A percentile compares a stretch with the other conserved stretches of the same genome.
Evolutionary conservation across 768 basidiomycete species (phyloP).

Genomic region (Termitomyces sp.): DNA sequence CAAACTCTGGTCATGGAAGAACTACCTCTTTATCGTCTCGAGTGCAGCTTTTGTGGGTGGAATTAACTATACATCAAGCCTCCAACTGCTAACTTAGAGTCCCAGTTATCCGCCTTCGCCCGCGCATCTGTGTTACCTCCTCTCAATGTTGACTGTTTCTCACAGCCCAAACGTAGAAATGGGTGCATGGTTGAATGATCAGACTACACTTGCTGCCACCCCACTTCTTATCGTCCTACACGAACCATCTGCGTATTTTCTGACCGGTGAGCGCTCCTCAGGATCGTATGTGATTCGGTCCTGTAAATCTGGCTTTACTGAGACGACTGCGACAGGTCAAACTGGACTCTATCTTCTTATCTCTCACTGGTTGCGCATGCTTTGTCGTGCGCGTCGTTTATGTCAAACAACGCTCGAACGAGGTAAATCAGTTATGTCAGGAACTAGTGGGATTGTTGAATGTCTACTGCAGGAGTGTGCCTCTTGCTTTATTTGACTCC

Average conservation of each 20-base stretch:
- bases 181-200: conserved; percentile 17
- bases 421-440: not conserved
- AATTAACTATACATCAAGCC: conserved; percentile 1
- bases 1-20: conserved; percentile 35
- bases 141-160: conserved; percentile 44
- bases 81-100: conserved; percentile 9
- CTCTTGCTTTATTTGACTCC: conserved; percentile 60
- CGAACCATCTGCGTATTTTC: conserved; percentile 58
- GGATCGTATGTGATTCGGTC: conserved; percentile 3
- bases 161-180: conserved; percentile 17
- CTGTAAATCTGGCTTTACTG: not conserved
- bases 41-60: conserved; percentile 54
- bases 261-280: not conserved
- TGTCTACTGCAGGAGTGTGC: conserved; percentile 11
- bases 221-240: conserved; percentile 57
- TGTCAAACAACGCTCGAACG: conserved; percentile 1
- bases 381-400: conserved; percentile 17
- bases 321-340: not conserved
- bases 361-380: conserved; percentile 17
- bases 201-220: conserved; percentile 23
- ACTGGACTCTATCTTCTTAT: conserved; percentile 25
- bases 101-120: conserved; percentile 62
- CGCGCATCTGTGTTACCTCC: conserved; percentile 47
- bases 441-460: not conserved
- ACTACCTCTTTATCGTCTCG: conserved; percentile 34